Evolutionary conservation across 139 green algal species (phyloP).

Genomic region (Chlamydomonas schloesseri): DNA sequence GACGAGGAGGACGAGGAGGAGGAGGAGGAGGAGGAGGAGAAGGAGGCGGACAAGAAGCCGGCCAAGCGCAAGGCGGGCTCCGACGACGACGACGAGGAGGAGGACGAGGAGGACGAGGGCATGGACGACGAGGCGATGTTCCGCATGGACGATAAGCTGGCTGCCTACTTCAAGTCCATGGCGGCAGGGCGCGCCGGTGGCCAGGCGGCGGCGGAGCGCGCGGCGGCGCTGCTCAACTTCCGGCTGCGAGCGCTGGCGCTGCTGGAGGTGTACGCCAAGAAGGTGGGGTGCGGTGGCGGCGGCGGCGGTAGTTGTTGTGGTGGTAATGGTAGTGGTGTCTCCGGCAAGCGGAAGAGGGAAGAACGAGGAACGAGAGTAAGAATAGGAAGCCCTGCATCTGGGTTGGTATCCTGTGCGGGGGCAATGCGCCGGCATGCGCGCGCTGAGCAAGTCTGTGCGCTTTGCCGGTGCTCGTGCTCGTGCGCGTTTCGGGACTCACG

Average conservation of each 20-base stretch:
- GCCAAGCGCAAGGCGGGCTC: not conserved
- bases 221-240: constrained; percentile 72
- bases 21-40: constrained; percentile 46
- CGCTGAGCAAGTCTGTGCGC: too few species aligned
- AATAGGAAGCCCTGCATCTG: too few species aligned
- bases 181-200: constrained; percentile 38
- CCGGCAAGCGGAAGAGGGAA: too few species aligned
- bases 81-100: constrained; percentile 35
- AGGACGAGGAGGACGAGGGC: constrained; percentile 46
- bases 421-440: too few species aligned
- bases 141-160: constrained; percentile 79
- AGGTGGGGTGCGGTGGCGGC: too few species aligned
- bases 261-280: constrained; percentile 77
- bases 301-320: too few species aligned
- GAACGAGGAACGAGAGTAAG: too few species aligned
- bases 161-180: constrained; percentile 53
- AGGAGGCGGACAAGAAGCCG: constrained; percentile 4
- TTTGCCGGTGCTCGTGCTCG: not conserved
- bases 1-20: not conserved
- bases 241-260: constrained; percentile 76
- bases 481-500: not conserved
- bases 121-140: constrained; percentile 83
- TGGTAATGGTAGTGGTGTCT: too few species aligned
- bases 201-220: constrained; percentile 49
- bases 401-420: too few species aligned